Conservation (phyloP, 163 green algal genomes). For the Scenedesmus sp. region DNA sequence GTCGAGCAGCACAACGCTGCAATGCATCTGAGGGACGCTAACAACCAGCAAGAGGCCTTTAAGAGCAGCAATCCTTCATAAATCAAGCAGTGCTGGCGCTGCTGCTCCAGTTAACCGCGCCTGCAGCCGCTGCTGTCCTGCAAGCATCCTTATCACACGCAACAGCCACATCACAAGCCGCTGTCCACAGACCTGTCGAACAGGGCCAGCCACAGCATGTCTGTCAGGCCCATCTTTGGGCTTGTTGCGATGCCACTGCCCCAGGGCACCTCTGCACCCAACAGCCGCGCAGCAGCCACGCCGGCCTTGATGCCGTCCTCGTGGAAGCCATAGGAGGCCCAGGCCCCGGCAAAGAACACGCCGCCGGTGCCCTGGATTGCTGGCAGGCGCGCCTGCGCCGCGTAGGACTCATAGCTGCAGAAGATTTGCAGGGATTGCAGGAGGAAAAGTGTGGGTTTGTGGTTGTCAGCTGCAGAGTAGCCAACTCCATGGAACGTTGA, state of each 20-base stretch:
- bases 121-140: background rate
- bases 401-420: conserved; percentile 64
- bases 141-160: background rate
- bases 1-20: background rate
- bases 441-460: too few species aligned
- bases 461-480: too few species aligned
- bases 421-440: background rate
- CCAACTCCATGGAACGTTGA: too few species aligned
- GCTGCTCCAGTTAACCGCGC: background rate
- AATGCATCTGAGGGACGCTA: background rate
- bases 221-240: conserved; percentile 75
- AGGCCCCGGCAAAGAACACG: conserved; percentile 79
- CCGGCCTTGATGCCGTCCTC: conserved; percentile 94
- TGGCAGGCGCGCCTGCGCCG: conserved; percentile 74
- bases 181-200: conserved; percentile 35
- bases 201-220: conserved; percentile 61
- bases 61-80: background rate
- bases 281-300: conserved; percentile 74
- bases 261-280: conserved; percentile 65
- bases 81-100: background rate
- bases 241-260: conserved; percentile 42
- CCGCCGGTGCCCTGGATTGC: conserved; percentile 78
- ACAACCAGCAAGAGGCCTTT: background rate
- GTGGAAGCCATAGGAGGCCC: conserved; percentile 97
- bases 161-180: background rate